phyloP scores from a whole-genome alignment of 257 asterid species.

The Eustoma russellianum region DNA sequence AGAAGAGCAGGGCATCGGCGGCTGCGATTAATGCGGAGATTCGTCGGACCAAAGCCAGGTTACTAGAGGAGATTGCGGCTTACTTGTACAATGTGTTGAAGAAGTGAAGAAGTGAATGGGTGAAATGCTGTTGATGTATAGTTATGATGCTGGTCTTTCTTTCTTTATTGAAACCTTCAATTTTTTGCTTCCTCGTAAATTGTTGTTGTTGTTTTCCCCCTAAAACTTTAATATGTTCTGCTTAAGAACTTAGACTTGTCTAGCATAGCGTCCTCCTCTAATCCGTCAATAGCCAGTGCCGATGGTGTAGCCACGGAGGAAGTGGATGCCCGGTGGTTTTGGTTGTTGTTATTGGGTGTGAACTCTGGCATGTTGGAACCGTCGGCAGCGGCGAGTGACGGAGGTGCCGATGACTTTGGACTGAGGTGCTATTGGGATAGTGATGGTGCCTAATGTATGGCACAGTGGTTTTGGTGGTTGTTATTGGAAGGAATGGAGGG shows the following conservation, averaged over 20 bases:
- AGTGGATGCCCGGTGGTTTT: slow-evolving; percentile 8
- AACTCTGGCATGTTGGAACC: slow-evolving; percentile 20
- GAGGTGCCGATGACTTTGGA: no score
- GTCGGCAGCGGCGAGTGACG: no score
- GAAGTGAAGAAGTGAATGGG: no score
- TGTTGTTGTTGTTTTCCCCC: slow-evolving; percentile 50
- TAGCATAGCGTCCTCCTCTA: slow-evolving; percentile 37
- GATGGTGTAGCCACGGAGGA: slow-evolving; percentile 32
- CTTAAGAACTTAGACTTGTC: slow-evolving; percentile 50
- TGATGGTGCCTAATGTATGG: no score
- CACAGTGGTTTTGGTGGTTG: no score
- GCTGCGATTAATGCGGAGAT: slow-evolving; percentile 93
- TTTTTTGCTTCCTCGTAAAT: slow-evolving; percentile 73
- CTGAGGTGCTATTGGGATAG: no score
- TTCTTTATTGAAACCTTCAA: no score
- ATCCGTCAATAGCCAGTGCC: slow-evolving; percentile 46
- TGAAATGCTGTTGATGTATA: no score
- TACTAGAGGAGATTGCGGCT: slow-evolving; percentile 83
- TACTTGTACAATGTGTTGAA: no score
- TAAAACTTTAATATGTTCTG: slow-evolving; percentile 50
- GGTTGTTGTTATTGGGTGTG: slow-evolving; percentile 2
- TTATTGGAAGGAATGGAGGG: no score
- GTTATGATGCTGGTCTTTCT: no score
- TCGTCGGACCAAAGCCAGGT: slow-evolving; percentile 77
- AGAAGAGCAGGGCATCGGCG: slow-evolving; percentile 73